Evolutionary conservation across 805 yeast species (phyloP).

Genomic region (Starmera amethionina): DNA sequence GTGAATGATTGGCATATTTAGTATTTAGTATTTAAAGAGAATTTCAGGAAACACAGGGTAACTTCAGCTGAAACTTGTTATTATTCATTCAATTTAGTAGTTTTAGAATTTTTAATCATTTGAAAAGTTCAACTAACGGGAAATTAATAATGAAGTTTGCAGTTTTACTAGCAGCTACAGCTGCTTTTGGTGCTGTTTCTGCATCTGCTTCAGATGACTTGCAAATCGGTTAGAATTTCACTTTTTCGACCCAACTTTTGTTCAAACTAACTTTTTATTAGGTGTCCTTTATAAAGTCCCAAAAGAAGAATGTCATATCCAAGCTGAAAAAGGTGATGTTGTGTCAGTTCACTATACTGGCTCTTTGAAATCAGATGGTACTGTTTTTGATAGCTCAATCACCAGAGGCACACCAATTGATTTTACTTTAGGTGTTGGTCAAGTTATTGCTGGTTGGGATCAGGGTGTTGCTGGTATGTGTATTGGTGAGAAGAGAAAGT

Average conservation of each 20-base stretch:
- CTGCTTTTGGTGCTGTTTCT: background rate
- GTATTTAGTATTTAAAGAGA: too few species aligned
- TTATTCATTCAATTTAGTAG: too few species aligned
- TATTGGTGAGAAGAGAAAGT: constrained; percentile 74
- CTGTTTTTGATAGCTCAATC: constrained; percentile 67
- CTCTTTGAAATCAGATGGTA: constrained; percentile 45
- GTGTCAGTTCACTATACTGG: constrained; percentile 80
- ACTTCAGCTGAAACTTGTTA: too few species aligned
- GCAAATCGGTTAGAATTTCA: constrained; percentile 11
- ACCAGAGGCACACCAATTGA: constrained; percentile 55
- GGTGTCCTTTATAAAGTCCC: constrained; percentile 42
- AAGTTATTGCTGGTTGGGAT: constrained; percentile 88
- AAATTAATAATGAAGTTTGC: background rate
- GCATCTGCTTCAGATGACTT: constrained; percentile 13
- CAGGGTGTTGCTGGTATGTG: constrained; percentile 79
- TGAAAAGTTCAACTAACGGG: background rate
- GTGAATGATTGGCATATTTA: too few species aligned
- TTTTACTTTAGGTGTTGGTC: constrained; percentile 69
- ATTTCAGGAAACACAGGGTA: too few species aligned
- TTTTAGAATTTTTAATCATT: too few species aligned
- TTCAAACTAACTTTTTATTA: background rate
- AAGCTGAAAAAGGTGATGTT: constrained; percentile 54
- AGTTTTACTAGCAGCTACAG: background rate
- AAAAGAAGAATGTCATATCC: constrained; percentile 41
- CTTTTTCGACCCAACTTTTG: too few species aligned